A percentile compares a stretch with the other conserved stretches of the same genome.
Evolutionary conservation across 495 filamentous ascomycete genomes (phyloP).

Genomic region (Penicillium canescens): DNA sequence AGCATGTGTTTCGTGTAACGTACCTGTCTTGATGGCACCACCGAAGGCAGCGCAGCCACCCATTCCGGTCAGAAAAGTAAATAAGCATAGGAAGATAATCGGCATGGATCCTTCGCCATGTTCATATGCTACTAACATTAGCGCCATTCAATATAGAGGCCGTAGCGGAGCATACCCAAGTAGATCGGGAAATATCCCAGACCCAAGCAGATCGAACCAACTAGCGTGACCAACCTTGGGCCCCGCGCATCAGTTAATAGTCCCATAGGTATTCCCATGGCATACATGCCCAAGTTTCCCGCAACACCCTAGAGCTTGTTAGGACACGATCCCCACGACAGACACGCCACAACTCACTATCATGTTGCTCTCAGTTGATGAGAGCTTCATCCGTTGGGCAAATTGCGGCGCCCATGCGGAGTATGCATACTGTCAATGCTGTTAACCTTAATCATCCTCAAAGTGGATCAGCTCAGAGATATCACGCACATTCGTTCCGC

Average conservation of each 20-base stretch:
- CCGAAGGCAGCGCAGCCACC: slow-evolving; percentile 87
- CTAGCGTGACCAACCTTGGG: slow-evolving; percentile 71
- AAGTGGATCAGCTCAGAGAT: slow-evolving; percentile 1
- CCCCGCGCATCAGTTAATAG: slow-evolving; percentile 84
- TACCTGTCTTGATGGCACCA: slow-evolving; percentile 77
- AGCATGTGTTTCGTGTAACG: slow-evolving; percentile 5
- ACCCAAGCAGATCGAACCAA: slow-evolving; percentile 69
- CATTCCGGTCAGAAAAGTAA: slow-evolving; percentile 78
- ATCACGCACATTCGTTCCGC: slow-evolving; percentile 82
- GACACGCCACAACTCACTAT: slow-evolving; percentile 59
- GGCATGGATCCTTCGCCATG: slow-evolving; percentile 58
- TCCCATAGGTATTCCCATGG: slow-evolving; percentile 84
- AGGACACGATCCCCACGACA: slow-evolving; percentile 3
- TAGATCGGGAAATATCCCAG: slow-evolving; percentile 82
- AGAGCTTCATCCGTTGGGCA: slow-evolving; percentile 78
- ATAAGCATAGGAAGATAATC: slow-evolving; percentile 73
- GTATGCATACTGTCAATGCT: slow-evolving; percentile 80
- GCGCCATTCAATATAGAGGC: background rate
- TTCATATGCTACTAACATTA: slow-evolving; percentile 43
- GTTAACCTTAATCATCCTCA: slow-evolving; percentile 7
- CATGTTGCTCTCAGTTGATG: slow-evolving; percentile 85
- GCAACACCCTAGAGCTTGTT: slow-evolving; percentile 61
- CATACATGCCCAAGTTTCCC: slow-evolving; percentile 97
- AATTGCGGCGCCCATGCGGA: slow-evolving; percentile 98
- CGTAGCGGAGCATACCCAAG: slow-evolving; percentile 43